Conservation (phyloP, 2,329 filamentous ascomycete species). For the Pezicula neosporulosa region DNA sequence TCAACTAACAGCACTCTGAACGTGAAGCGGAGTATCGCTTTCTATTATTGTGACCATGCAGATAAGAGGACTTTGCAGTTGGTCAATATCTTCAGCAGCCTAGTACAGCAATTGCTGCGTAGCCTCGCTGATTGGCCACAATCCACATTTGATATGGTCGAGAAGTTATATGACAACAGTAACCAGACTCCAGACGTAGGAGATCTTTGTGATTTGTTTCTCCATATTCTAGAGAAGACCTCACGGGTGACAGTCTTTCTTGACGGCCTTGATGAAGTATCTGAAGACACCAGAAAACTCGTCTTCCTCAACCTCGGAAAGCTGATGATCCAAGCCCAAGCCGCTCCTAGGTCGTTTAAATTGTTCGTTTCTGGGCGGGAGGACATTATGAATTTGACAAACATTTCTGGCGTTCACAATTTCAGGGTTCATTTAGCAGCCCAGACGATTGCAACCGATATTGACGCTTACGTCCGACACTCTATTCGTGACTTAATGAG, state of each 20-base stretch:
- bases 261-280: no score
- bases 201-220: no score
- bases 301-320: no score
- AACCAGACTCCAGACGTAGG: no score
- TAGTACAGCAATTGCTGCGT: neutral
- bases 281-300: no score
- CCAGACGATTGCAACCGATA: constrained; percentile 3
- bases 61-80: constrained; percentile 14
- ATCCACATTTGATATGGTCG: neutral
- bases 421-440: neutral
- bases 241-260: no score
- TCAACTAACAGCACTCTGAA: neutral
- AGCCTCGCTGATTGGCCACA: neutral
- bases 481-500: no score
- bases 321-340: no score
- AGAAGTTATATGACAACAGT: no score
- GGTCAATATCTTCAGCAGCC: constrained; percentile 6
- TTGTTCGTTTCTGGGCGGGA: no score
- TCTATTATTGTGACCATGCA: constrained; percentile 16
- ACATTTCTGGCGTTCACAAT: constrained; percentile 5
- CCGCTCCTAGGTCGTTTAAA: no score
- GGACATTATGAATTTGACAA: constrained; percentile 2
- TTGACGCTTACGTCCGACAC: constrained; percentile 6
- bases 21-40: neutral
- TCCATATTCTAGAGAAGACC: no score